Evolutionary conservation across 1,284 basidiomycete species (phyloP).

Genomic region (Heterobasidion parviporum): DNA sequence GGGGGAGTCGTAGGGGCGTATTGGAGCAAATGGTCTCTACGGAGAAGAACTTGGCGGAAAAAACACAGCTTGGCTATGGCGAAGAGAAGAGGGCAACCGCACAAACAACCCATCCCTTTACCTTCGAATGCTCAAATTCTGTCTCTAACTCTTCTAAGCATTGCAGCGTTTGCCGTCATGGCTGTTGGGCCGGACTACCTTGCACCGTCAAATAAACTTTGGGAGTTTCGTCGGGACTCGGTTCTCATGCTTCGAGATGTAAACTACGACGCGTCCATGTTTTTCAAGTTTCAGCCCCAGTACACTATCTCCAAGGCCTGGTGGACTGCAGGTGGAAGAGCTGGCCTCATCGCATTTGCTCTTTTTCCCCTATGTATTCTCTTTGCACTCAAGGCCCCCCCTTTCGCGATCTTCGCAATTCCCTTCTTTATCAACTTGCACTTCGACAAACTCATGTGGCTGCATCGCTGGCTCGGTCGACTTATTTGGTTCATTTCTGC

Average conservation of each 20-base stretch:
- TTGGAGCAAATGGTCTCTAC: constrained; percentile 49
- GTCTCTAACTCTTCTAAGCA: constrained; percentile 32
- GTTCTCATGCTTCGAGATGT: constrained; percentile 16
- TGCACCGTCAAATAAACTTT: constrained; percentile 42
- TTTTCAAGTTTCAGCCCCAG: constrained; percentile 31
- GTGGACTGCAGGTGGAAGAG: constrained; percentile 72
- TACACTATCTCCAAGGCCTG: constrained; percentile 66
- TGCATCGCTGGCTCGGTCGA: constrained; percentile 70
- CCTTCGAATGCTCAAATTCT: constrained; percentile 59
- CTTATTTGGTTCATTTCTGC: constrained; percentile 67
- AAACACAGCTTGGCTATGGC: constrained; percentile 26
- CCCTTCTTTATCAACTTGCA: constrained; percentile 61
- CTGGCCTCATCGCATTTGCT: constrained; percentile 74
- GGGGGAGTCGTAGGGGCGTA: constrained; percentile 36
- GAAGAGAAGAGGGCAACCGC: constrained; percentile 22
- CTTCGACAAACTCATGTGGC: constrained; percentile 69
- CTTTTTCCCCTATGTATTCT: constrained; percentile 72
- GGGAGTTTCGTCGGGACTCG: constrained; percentile 24
- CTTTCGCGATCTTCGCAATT: constrained; percentile 75
- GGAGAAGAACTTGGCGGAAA: constrained; percentile 43
- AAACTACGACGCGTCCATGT: constrained; percentile 14
- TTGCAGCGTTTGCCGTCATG: constrained; percentile 36
- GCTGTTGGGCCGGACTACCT: constrained; percentile 74
- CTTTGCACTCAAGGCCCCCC: constrained; percentile 75
- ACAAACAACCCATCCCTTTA: constrained; percentile 39